These are phyloP conservation scores for Pseudogymnoascus sp. DNA, from an alignment of 2,329 filamentous ascomycete genomes.

Conservation along the genomic window DNA sequence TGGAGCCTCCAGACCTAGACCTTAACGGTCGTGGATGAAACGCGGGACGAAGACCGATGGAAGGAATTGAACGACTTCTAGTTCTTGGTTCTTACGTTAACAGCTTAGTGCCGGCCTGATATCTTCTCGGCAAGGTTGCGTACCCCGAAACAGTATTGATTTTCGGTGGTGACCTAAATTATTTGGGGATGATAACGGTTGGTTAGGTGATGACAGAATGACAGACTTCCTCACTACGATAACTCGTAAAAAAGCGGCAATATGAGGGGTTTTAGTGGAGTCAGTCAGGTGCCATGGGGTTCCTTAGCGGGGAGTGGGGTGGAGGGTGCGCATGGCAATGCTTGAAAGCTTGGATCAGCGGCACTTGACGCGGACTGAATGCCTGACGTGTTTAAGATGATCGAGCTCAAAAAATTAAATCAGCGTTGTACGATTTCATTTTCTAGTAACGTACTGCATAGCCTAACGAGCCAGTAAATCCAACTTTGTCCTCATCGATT, in stretches of 20 bases:
- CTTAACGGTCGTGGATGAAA: neutral
- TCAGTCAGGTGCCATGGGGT: neutral
- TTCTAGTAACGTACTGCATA: neutral
- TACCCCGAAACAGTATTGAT: neutral
- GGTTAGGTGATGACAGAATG: neutral
- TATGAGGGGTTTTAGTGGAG: neutral
- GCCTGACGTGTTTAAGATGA: neutral
- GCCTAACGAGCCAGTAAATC: neutral
- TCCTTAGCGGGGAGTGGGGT: neutral
- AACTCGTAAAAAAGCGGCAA: neutral
- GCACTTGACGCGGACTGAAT: neutral
- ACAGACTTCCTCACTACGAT: neutral
- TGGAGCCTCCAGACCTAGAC: neutral
- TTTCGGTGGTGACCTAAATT: neutral
- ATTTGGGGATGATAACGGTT: neutral
- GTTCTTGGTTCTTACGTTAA: neutral
- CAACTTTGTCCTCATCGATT: neutral
- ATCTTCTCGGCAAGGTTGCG: neutral
- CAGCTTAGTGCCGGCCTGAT: neutral
- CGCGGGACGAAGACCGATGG: neutral
- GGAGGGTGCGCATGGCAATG: neutral
- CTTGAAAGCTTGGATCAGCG: neutral
- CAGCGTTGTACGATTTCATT: neutral
- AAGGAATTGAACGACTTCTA: neutral
- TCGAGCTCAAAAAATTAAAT: neutral